Conservation (phyloP, 345 rosid species). For the Mallotus nudiflorus region DNA sequence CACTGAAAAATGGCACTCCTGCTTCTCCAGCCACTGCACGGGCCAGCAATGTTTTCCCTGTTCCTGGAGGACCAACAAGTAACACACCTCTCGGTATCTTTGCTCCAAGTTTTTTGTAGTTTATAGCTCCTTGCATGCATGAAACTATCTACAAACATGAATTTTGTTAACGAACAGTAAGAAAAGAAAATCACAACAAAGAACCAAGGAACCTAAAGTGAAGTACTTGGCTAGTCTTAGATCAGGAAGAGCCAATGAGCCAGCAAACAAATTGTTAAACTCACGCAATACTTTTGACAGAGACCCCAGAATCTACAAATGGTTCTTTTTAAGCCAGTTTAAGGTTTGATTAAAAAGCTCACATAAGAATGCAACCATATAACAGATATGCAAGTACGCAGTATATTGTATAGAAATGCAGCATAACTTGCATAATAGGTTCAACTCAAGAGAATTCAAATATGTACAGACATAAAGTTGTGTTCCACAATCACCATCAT, state of each 20-base stretch:
- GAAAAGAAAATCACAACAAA: neutral
- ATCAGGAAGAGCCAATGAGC: too few relatives aligned
- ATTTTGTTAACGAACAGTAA: conserved; percentile 12
- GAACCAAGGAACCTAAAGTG: neutral
- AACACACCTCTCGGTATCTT: conserved; percentile 87
- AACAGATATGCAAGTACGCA: too few relatives aligned
- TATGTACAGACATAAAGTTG: too few relatives aligned
- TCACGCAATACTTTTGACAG: neutral
- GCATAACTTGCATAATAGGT: too few relatives aligned
- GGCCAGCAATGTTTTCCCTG: conserved; percentile 93
- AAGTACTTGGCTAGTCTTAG: too few relatives aligned
- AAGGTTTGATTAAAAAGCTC: too few relatives aligned
- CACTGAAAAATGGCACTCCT: conserved; percentile 90
- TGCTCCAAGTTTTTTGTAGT: conserved; percentile 84
- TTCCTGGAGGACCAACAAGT: conserved; percentile 96
- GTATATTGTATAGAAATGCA: too few relatives aligned
- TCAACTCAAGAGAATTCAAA: too few relatives aligned
- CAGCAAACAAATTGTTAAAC: neutral
- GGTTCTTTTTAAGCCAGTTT: too few relatives aligned
- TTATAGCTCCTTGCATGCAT: conserved; percentile 90
- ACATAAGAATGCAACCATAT: too few relatives aligned
- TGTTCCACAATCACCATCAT: too few relatives aligned
- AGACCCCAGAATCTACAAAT: neutral
- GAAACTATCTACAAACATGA: conserved; percentile 71
- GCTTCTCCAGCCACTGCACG: conserved; percentile 98